Conservation (phyloP, 1,139 yeast genomes). For the Kluyveromyces sp. region DNA sequence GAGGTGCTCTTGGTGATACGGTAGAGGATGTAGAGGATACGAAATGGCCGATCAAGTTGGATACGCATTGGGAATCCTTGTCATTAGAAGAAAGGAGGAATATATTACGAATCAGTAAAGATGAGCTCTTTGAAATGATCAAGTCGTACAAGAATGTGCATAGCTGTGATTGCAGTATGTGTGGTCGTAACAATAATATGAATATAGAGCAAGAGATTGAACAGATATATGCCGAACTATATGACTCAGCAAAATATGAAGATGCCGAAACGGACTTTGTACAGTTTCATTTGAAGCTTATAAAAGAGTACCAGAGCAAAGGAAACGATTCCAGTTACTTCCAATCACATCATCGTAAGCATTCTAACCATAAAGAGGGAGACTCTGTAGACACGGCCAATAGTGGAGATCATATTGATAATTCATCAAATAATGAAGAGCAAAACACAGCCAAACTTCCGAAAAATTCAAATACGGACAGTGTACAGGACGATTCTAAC, state of each 20-base stretch:
- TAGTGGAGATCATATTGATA: neutral
- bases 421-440: neutral
- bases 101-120: constrained; percentile 61
- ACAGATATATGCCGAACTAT: constrained; percentile 52
- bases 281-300: constrained; percentile 29
- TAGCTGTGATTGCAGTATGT: constrained; percentile 65
- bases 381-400: neutral
- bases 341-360: neutral
- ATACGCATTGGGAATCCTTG: constrained; percentile 58
- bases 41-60: constrained; percentile 14
- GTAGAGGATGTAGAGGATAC: constrained; percentile 6
- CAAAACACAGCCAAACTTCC: neutral
- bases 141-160: constrained; percentile 46
- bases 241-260: constrained; percentile 25
- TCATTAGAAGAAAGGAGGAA: constrained; percentile 52
- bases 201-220: constrained; percentile 78
- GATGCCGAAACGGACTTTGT: constrained; percentile 29
- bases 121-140: constrained; percentile 59
- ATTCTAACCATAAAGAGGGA: neutral
- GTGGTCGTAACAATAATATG: constrained; percentile 61
- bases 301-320: constrained; percentile 28
- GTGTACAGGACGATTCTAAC: neutral
- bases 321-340: constrained; percentile 7
- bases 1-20: neutral
- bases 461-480: neutral